Conservation (phyloP, 2,329 filamentous ascomycete genomes). For the Annulohypoxylon truncatum region DNA sequence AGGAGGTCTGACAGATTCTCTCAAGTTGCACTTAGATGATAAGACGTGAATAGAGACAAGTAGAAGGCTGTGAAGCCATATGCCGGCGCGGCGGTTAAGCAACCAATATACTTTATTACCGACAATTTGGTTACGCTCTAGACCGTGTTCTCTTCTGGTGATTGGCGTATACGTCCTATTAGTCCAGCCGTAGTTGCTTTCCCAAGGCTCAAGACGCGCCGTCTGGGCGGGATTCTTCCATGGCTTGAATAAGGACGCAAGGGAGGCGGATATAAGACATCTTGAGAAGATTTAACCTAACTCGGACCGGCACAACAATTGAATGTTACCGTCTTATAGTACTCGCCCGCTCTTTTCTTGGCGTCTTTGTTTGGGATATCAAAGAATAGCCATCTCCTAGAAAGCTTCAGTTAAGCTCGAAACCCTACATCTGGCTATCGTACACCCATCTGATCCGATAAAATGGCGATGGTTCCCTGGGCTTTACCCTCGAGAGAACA, state of each 20-base stretch:
- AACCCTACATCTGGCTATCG: not conserved
- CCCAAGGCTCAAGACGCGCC: not conserved
- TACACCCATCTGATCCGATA: not conserved
- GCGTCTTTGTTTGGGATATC: slow-evolving; percentile 25
- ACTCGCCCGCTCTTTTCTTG: not conserved
- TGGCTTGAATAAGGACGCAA: slow-evolving; percentile 19
- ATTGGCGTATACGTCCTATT: not conserved
- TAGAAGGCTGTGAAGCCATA: slow-evolving; percentile 5
- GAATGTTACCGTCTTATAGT: not conserved
- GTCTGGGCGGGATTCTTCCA: not conserved
- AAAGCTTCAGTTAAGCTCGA: slow-evolving; percentile 3
- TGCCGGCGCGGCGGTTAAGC: slow-evolving; percentile 23
- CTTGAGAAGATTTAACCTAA: slow-evolving; percentile 17
- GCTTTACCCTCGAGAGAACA: slow-evolving; percentile 20
- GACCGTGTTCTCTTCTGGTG: not conserved
- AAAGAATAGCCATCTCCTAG: not conserved
- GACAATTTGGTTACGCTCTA: not conserved
- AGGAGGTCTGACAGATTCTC: slow-evolving; percentile 27
- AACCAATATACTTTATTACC: slow-evolving; percentile 9
- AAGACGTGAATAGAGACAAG: not conserved
- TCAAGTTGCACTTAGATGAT: slow-evolving; percentile 15
- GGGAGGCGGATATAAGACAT: slow-evolving; percentile 26
- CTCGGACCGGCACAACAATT: slow-evolving; percentile 4
- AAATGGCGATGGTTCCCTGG: slow-evolving; percentile 21
- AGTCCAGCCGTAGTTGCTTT: not conserved